phyloP scores from a whole-genome alignment of 768 basidiomycete genomes.

The Kockovaella imperatae region DNA sequence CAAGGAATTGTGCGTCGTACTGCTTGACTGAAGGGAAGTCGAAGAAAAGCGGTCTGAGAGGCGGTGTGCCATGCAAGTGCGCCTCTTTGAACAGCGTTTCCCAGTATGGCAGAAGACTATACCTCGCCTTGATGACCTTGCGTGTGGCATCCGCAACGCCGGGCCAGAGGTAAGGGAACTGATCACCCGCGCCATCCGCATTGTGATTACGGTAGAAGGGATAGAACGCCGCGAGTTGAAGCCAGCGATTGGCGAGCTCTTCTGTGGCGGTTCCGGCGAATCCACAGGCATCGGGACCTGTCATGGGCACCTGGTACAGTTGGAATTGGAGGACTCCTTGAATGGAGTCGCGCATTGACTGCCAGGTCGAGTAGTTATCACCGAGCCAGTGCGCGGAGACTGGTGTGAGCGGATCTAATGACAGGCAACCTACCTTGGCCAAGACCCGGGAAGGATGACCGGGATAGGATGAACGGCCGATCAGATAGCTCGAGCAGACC shows the following conservation, averaged over 20 bases:
- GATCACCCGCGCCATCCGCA: conserved; percentile 4
- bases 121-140: conserved; percentile 3
- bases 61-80: not conserved
- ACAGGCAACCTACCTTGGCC: no score
- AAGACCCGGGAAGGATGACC: no score
- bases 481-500: no score
- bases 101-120: conserved; percentile 4
- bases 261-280: conserved; percentile 58
- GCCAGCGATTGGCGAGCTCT: conserved; percentile 72
- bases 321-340: conserved; percentile 72
- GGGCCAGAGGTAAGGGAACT: conserved; percentile 10
- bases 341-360: conserved; percentile 60
- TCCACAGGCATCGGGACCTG: conserved; percentile 65
- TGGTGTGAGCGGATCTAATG: no score
- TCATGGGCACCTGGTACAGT: conserved; percentile 64
- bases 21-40: no score
- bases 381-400: no score
- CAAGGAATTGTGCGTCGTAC: conserved; percentile 4
- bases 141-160: not conserved
- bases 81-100: conserved; percentile 1
- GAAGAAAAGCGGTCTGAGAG: conserved; percentile 9
- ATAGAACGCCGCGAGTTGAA: conserved; percentile 57
- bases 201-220: conserved; percentile 71
- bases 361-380: conserved; percentile 66
- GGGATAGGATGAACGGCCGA: no score